Evolutionary conservation across 2,329 filamentous ascomycete species (phyloP).

Genomic region (Sclerotinia nivalis): DNA sequence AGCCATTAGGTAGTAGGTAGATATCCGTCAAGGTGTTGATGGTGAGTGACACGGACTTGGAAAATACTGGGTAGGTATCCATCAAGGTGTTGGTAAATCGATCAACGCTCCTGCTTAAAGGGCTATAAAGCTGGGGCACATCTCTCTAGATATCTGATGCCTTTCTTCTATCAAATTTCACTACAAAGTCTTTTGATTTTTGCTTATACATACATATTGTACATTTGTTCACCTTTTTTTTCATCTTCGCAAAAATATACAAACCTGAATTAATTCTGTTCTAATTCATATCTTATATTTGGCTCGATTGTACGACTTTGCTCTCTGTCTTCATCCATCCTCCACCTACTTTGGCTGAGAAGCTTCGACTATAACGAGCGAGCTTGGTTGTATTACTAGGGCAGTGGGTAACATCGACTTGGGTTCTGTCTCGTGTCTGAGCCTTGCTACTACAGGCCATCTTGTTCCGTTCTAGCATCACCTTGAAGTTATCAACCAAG

Average conservation of each 20-base stretch:
- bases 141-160: not conserved
- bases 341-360: not conserved
- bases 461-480: not conserved
- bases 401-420: not conserved
- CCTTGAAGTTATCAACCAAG: not conserved
- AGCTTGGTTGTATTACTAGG: not conserved
- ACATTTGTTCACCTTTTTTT: too few species aligned
- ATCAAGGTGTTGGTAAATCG: not conserved
- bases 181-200: too few species aligned
- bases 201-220: too few species aligned
- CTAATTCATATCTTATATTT: not conserved
- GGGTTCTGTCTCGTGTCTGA: too few species aligned
- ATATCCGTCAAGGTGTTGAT: conserved; percentile 5
- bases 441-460: not conserved
- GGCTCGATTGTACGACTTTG: not conserved
- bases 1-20: not conserved
- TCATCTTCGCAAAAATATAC: too few species aligned
- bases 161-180: not conserved
- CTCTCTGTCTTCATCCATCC: not conserved
- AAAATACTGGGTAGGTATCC: not conserved
- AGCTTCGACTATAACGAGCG: too few species aligned
- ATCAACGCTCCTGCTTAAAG: not conserved
- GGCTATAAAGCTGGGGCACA: not conserved
- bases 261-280: not conserved
- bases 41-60: not conserved